Evolutionary conservation across 1,139 yeast genomes (phyloP).

Genomic region (Scheffersomyces cryptocercus): DNA sequence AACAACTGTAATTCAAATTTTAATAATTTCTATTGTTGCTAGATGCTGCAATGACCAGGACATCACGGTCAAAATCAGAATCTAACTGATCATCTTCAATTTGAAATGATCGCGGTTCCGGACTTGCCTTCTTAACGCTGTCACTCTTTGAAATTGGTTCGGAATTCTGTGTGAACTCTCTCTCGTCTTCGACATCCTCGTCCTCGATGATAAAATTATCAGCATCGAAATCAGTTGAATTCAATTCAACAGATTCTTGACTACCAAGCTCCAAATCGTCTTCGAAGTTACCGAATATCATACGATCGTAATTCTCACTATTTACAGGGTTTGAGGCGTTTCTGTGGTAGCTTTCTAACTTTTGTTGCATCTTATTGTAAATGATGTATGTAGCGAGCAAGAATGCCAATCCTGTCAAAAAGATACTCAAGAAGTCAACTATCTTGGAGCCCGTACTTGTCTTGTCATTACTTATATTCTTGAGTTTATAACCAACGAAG

Average conservation of each 20-base stretch:
- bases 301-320: slow-evolving; percentile 24
- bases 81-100: not conserved
- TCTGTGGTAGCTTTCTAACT: slow-evolving; percentile 35
- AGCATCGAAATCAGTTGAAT: slow-evolving; percentile 35
- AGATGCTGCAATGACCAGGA: slow-evolving; percentile 3
- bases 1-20: not conserved
- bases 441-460: slow-evolving; percentile 53
- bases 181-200: slow-evolving; percentile 25
- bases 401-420: slow-evolving; percentile 59
- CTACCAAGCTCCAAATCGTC: slow-evolving; percentile 34
- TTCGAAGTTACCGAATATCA: slow-evolving; percentile 44
- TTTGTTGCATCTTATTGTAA: slow-evolving; percentile 59
- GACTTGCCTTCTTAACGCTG: no score
- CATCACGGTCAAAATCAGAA: slow-evolving; percentile 1
- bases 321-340: slow-evolving; percentile 8
- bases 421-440: slow-evolving; percentile 64
- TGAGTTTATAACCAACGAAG: slow-evolving; percentile 78
- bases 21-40: slow-evolving; percentile 7
- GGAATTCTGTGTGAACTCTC: no score
- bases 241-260: slow-evolving; percentile 33
- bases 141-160: no score
- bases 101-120: no score
- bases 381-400: slow-evolving; percentile 68
- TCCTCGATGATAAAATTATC: slow-evolving; percentile 39
- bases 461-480: slow-evolving; percentile 62